Evolutionary conservation across 2,329 filamentous ascomycete species (phyloP).

Genomic region (Xylariaceae sp.): DNA sequence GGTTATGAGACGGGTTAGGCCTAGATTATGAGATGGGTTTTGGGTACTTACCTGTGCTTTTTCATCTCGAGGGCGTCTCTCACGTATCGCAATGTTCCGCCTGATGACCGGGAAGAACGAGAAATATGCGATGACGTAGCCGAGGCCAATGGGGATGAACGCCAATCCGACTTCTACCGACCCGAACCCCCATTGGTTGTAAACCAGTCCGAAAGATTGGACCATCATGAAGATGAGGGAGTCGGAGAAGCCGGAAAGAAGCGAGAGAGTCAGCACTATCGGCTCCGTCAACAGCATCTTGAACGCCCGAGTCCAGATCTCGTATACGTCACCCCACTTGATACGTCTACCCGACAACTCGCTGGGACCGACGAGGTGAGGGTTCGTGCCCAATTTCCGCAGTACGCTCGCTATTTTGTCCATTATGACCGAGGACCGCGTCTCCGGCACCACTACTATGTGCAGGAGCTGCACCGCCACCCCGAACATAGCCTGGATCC

Average conservation of each 20-base stretch:
- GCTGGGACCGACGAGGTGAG: slow-evolving; percentile 69
- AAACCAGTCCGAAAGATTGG: slow-evolving; percentile 70
- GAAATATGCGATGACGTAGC: slow-evolving; percentile 65
- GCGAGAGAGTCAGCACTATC: slow-evolving; percentile 70
- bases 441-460: slow-evolving; percentile 71
- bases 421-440: slow-evolving; percentile 73
- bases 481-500: slow-evolving; percentile 82
- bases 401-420: slow-evolving; percentile 75
- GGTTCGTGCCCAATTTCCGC: slow-evolving; percentile 59
- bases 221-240: slow-evolving; percentile 80
- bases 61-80: slow-evolving; percentile 54
- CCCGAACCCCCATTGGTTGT: slow-evolving; percentile 67
- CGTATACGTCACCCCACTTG: slow-evolving; percentile 57
- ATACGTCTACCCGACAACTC: slow-evolving; percentile 66
- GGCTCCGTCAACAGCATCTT: slow-evolving; percentile 75
- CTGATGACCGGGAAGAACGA: slow-evolving; percentile 61
- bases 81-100: slow-evolving; percentile 54
- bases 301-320: slow-evolving; percentile 66
- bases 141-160: slow-evolving; percentile 68
- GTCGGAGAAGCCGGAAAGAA: slow-evolving; percentile 73
- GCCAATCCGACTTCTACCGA: slow-evolving; percentile 59
- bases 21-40: too few species aligned
- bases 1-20: not conserved
- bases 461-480: slow-evolving; percentile 67
- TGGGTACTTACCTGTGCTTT: slow-evolving; percentile 45